phyloP scores from a whole-genome alignment of 345 rosid genomes.

The Sonneratia alba region DNA sequence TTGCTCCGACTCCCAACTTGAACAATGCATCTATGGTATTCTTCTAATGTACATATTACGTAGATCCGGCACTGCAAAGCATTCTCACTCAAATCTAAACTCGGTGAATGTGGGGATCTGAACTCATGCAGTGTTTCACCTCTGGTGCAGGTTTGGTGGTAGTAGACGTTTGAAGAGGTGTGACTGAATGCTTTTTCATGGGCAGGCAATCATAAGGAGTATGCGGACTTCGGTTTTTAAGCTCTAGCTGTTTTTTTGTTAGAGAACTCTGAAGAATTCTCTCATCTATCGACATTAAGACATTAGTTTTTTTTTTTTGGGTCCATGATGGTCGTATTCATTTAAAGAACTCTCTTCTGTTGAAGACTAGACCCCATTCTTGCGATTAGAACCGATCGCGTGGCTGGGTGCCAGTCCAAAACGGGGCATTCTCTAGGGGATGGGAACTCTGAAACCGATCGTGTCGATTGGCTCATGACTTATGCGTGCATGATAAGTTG shows the following conservation, averaged over 20 bases:
- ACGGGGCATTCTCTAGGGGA: no score
- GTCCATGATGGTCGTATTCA: background rate
- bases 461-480: no score
- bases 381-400: no score
- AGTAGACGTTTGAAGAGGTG: background rate
- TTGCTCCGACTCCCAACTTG: background rate
- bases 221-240: background rate
- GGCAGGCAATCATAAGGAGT: background rate
- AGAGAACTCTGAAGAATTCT: background rate
- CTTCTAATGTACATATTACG: background rate
- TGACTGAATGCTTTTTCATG: background rate
- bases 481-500: no score
- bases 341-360: background rate
- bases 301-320: background rate
- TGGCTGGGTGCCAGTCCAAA: no score
- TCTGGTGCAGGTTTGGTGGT: background rate
- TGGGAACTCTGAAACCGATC: no score
- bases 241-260: background rate
- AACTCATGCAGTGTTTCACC: background rate
- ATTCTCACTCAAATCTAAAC: background rate
- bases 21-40: background rate
- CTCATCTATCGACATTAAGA: background rate
- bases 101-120: background rate
- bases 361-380: no score
- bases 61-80: background rate